Evolutionary conservation across 73 alveolate species (phyloP), one percentile per base, ranked within the genome.

Genomic region (Breviolum minutum): DNA sequence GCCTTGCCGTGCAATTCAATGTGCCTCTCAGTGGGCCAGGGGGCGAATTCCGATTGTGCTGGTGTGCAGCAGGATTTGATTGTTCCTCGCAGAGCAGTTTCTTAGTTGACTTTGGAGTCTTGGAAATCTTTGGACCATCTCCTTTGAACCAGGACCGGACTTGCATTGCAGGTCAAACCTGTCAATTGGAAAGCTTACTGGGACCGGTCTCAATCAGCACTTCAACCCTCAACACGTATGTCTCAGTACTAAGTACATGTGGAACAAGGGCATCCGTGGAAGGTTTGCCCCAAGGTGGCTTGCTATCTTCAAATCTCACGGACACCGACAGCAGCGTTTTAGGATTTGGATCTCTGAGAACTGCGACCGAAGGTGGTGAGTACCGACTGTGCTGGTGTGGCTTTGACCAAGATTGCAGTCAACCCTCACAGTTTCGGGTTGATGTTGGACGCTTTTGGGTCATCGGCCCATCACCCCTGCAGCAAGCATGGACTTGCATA

Each of bases 401-500:
- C n/a, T n/a, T n/a, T n/a, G n/a, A n/a, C 71, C 85, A 88, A 54
- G 95, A 61, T 16, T 88, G 95, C 95, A 66, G 71, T 13, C 48
- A 68, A 60, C 86, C 95, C 14, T 73, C 48, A 24, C 74, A 88
- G 9, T 88, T 88, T 60, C 95, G 85, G 13, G 85, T 88, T 24
- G 95, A 88, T 88, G 85, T 88, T 14, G 95, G 95, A 16, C 95
- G 74, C 40, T 88, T 88, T 54, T 74, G 80, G 86, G 71, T 88
- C 17, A 61, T 68, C 24, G 95, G 95, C 61, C 95, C 95, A 30
- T 32, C 95, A n/a, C 69, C n/a, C n/a, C n/a, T 68, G 61, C n/a
- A 68, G 70, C 95, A 88, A 26, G 40, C 73, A 83, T 88, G 95
- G 95, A 88, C 95, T 30, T 88, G 95, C 85, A 68, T 88, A 64